A percentile compares a stretch with the other conserved stretches of the same genome.
Evolutionary conservation across 306 rosid genomes (phyloP).

Genomic region (Styphnolobium japonicum): DNA sequence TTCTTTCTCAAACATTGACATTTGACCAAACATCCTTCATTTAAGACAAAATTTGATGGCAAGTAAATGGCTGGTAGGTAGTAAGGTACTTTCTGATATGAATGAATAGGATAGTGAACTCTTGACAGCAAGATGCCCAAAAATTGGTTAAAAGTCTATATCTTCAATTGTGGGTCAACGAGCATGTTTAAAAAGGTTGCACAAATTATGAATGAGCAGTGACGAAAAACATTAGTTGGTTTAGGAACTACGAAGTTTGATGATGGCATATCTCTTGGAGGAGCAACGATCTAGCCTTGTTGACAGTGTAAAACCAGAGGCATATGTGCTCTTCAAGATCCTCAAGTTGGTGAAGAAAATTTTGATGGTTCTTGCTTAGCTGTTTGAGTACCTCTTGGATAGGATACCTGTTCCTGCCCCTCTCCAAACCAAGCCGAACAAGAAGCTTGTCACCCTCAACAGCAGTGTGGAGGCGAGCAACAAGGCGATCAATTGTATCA

Average conservation of each 20-base stretch:
- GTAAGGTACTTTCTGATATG: neutral
- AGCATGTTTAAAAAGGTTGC: neutral
- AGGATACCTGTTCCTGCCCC: slow-evolving; percentile 40
- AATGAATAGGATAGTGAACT: neutral
- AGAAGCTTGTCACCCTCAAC: slow-evolving; percentile 49
- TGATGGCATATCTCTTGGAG: slow-evolving; percentile 31
- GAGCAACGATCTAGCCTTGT: slow-evolving; percentile 53
- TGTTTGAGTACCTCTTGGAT: slow-evolving; percentile 57
- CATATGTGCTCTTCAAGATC: slow-evolving; percentile 51
- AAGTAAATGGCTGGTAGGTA: neutral
- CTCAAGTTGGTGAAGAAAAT: slow-evolving; percentile 30
- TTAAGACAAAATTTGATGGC: neutral
- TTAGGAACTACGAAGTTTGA: slow-evolving; percentile 9
- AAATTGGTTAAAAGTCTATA: neutral
- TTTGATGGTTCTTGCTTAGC: slow-evolving; percentile 36
- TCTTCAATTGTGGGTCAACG: neutral
- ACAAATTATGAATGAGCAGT: neutral
- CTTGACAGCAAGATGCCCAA: neutral
- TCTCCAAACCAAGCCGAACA: slow-evolving; percentile 47
- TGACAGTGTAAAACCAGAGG: slow-evolving; percentile 47
- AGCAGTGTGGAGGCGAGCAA: slow-evolving; percentile 33
- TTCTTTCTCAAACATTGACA: neutral
- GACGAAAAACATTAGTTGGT: neutral
- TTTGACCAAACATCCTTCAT: neutral
- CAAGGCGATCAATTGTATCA: slow-evolving; percentile 51